These are phyloP conservation scores for Pseudoturritis turrita DNA, from an alignment of 345 rosid species.

Conservation along the genomic window DNA sequence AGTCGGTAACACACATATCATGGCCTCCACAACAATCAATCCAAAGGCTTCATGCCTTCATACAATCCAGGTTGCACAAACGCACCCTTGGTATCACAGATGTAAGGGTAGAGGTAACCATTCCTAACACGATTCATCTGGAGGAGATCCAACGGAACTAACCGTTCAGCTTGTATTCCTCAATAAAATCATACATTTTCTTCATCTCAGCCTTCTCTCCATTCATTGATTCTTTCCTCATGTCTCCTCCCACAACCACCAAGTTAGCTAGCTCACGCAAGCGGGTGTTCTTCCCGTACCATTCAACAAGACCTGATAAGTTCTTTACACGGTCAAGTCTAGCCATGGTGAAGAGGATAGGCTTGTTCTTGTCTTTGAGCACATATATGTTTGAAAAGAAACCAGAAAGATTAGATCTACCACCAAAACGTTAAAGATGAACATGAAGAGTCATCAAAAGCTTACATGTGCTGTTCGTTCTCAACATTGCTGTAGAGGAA, in stretches of 20 bases:
- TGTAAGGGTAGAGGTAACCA: no score
- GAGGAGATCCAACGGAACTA: slow-evolving; percentile 74
- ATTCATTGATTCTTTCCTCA: slow-evolving; percentile 65
- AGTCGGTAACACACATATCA: no score
- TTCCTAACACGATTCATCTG: no score
- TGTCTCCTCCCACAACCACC: slow-evolving; percentile 78
- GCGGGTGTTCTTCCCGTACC: slow-evolving; percentile 65
- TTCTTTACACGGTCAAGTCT: slow-evolving; percentile 83
- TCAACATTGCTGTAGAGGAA: slow-evolving; percentile 72
- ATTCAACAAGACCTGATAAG: slow-evolving; percentile 64
- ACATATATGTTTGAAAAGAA: slow-evolving; percentile 66
- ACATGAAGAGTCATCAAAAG: background rate
- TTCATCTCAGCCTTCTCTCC: slow-evolving; percentile 70
- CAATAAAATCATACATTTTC: slow-evolving; percentile 39
- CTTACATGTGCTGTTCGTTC: slow-evolving; percentile 71
- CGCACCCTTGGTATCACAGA: no score
- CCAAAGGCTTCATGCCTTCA: no score
- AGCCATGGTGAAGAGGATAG: slow-evolving; percentile 83
- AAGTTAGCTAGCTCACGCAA: slow-evolving; percentile 63
- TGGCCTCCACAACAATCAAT: no score
- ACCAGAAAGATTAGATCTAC: no score
- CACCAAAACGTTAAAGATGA: background rate
- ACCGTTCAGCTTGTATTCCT: slow-evolving; percentile 53
- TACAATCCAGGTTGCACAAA: no score
- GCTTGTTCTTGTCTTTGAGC: slow-evolving; percentile 62